Evolutionary conservation across 345 rosid genomes (phyloP).

Genomic region (Citrus inodora): DNA sequence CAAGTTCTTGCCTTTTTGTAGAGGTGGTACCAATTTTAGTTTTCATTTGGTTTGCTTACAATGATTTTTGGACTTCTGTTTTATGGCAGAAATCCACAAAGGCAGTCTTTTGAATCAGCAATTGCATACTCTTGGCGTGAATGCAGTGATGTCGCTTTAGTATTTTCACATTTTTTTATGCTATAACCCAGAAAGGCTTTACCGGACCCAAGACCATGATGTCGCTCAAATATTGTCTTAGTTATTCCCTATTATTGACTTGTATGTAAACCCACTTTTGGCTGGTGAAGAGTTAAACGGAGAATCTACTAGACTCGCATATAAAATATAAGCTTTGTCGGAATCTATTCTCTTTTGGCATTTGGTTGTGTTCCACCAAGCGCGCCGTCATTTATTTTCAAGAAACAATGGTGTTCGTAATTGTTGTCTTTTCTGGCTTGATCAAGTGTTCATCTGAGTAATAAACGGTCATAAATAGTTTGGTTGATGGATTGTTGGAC

Average conservation of each 20-base stretch:
- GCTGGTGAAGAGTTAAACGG: neutral
- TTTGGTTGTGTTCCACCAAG: neutral
- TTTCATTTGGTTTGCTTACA: neutral
- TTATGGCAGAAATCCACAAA: neutral
- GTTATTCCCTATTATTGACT: neutral
- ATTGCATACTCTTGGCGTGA: neutral
- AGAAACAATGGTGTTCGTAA: neutral
- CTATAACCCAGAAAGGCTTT: neutral
- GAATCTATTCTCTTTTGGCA: neutral
- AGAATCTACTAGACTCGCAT: neutral
- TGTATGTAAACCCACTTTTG: neutral
- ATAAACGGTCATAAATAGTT: neutral
- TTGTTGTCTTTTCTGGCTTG: neutral
- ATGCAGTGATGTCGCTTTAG: neutral
- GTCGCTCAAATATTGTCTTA: too few species aligned
- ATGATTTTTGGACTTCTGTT: neutral
- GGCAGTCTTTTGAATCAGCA: neutral
- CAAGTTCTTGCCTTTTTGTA: neutral
- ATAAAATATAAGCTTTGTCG: neutral
- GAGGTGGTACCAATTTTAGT: neutral
- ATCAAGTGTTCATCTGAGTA: neutral
- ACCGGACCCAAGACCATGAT: neutral
- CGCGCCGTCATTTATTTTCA: neutral
- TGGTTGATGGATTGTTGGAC: neutral
- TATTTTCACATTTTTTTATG: neutral